phyloP scores from a whole-genome alignment of 176 grass and related monocot genomes.

The Avena eriantha region DNA sequence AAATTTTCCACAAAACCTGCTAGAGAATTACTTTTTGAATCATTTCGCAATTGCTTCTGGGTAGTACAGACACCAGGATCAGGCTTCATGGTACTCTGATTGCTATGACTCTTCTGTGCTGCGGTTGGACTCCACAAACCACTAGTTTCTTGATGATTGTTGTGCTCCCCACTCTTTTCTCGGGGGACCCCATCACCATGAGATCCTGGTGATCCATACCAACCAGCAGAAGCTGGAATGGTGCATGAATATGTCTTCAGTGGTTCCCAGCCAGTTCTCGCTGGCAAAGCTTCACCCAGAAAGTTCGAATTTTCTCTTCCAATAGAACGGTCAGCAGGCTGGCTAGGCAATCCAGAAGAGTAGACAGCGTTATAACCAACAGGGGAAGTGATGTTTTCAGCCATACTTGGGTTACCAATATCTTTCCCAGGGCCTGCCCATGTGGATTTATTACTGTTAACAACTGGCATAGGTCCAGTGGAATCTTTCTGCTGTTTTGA shows the following conservation, averaged over 20 bases:
- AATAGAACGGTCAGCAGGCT: conserved; percentile 30
- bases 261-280: conserved; percentile 35
- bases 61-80: conserved; percentile 42
- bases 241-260: conserved; percentile 44
- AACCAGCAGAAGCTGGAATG: conserved; percentile 45
- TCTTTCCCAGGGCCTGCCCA: conserved; percentile 40
- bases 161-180: conserved; percentile 45
- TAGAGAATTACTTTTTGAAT: conserved; percentile 45
- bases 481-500: conserved; percentile 57
- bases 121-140: conserved; percentile 63
- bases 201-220: conserved; percentile 34
- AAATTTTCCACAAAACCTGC: conserved; percentile 48
- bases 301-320: conserved; percentile 39
- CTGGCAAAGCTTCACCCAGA: conserved; percentile 46
- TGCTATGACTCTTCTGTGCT: conserved; percentile 4
- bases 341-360: conserved; percentile 57
- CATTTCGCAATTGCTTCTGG: conserved; percentile 56
- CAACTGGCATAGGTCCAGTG: conserved; percentile 41
- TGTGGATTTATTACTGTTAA: conserved; percentile 39
- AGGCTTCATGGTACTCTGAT: conserved; percentile 41
- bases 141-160: conserved; percentile 49
- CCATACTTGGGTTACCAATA: conserved; percentile 47
- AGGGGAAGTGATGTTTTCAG: conserved; percentile 46
- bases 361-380: conserved; percentile 38
- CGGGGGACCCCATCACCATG: conserved; percentile 42